phyloP scores from a whole-genome alignment of 1,139 yeast species.

The Taiozyma sp. region DNA sequence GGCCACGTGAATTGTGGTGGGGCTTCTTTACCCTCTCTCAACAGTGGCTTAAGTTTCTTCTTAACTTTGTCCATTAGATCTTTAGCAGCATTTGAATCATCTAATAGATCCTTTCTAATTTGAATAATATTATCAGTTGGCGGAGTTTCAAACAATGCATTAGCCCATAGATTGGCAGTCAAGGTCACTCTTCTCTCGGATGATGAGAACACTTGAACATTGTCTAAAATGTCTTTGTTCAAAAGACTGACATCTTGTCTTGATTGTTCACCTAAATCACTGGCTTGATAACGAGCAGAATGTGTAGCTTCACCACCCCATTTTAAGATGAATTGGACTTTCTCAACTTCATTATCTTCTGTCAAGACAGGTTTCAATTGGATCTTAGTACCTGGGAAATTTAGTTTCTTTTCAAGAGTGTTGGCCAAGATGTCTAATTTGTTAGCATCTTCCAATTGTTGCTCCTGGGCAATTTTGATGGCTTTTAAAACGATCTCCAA shows the following conservation, averaged over 20 bases:
- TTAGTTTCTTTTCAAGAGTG: conserved; percentile 85
- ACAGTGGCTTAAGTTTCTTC: conserved; percentile 88
- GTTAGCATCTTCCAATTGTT: conserved; percentile 70
- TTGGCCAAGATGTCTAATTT: conserved; percentile 73
- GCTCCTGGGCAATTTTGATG: conserved; percentile 75
- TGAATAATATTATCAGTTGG: conserved; percentile 71
- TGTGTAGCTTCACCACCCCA: conserved; percentile 99
- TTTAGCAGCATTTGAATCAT: conserved; percentile 97
- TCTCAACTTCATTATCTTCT: conserved; percentile 74
- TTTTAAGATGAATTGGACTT: conserved; percentile 90
- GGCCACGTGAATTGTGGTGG: conserved; percentile 99
- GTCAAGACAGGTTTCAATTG: conserved; percentile 88
- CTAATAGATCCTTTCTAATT: conserved; percentile 85
- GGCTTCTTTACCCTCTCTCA: conserved; percentile 94
- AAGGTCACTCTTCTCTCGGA: conserved; percentile 94
- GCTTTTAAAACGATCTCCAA: conserved; percentile 83
- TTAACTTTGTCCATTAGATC: conserved; percentile 97
- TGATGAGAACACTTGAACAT: conserved; percentile 84
- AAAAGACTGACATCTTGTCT: conserved; percentile 87
- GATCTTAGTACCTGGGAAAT: conserved; percentile 93
- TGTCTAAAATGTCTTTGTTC: conserved; percentile 78
- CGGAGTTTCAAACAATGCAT: conserved; percentile 70
- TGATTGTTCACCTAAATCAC: conserved; percentile 92
- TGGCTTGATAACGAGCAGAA: conserved; percentile 91
- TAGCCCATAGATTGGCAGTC: conserved; percentile 85